Base-by-base conservation (phyloP, 208 protist genomes). In the Herpetomonas samuelpessoai region DNA sequence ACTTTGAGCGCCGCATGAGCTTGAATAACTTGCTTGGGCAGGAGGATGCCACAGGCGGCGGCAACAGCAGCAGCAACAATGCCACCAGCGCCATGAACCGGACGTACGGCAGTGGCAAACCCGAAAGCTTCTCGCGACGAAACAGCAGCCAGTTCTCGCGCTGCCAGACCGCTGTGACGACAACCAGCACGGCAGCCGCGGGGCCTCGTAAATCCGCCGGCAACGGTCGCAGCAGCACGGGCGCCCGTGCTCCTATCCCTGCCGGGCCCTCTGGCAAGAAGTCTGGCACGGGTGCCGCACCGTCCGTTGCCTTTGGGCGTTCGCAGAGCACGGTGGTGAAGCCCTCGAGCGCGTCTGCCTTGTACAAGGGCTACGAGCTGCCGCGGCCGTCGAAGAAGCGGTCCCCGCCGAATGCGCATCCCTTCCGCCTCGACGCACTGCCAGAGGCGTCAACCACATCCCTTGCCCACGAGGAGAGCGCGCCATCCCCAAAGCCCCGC, bases 1-100 rank as follows among this genome's bases (percentile, higher is more conserved):
- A 89, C 67, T 83, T 75, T 31, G 55, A 59, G 9, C 82, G 79
- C 21, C 71, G 74, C 30, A 66, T 69, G 65, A 79, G 67, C 48
- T 19, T 52, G 44, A 46, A 62, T 4, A 50, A 28, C 14, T 51
- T 61, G 7, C 47, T 46, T 0, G 35, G 35, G 28, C 10, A 7
- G 19, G 55, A 27, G n/a, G 16, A 7, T 21, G 35, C 28, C 10
- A 31, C 31, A n/a, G 29, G 27, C 10, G 53, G 7, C 28, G 16
- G 65, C 41, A 6, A 57, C 45, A 31, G 12, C n/a, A 6, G n/a
- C 21, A n/a, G 58, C 39, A 39, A 27, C 31, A 16, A 49, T 22
- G 45, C 16, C 45, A 22, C 19, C 45, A 49, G 4, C 45, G 57
- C 45, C 44, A 35, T 54, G 30, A 47, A 58, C 41, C 26, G 22